phyloP scores from a whole-genome alignment of 331 rosid genomes.

The Spiraea crenata region DNA sequence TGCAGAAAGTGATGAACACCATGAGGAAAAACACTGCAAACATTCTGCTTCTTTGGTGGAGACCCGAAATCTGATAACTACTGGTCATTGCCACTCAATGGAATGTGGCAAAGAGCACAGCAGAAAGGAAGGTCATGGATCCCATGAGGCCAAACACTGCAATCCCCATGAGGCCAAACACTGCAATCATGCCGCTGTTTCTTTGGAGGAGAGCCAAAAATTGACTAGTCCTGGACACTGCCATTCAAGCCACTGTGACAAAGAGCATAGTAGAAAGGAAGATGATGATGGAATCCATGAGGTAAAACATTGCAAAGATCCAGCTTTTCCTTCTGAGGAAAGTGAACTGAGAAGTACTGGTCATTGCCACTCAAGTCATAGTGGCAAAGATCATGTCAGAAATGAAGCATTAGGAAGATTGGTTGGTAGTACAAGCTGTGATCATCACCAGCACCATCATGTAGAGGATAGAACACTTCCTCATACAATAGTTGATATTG shows the following conservation, averaged over 20 bases:
- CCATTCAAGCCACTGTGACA: conserved; percentile 30
- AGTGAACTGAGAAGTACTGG: neutral
- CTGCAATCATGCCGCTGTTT: conserved; percentile 22
- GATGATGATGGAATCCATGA: conserved; percentile 9
- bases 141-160: conserved; percentile 27
- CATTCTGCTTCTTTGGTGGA: conserved; percentile 19
- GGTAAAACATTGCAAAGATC: conserved; percentile 28
- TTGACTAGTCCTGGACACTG: conserved; percentile 15
- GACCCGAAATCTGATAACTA: neutral
- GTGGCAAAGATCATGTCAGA: conserved; percentile 22
- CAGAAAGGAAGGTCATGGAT: neutral
- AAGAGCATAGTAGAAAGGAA: conserved; percentile 17
- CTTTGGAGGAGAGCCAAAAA: conserved; percentile 20
- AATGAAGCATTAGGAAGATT: conserved; percentile 8
- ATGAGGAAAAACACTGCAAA: conserved; percentile 24
- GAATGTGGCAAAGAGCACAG: conserved; percentile 25
- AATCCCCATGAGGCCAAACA: conserved; percentile 28
- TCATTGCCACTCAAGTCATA: conserved; percentile 37
- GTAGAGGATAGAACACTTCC: conserved; percentile 18
- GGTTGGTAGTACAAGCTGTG: conserved; percentile 20
- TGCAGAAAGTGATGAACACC: conserved; percentile 9
- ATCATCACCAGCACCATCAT: conserved; percentile 21
- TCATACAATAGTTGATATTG: conserved; percentile 25
- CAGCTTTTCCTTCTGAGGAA: conserved; percentile 21
- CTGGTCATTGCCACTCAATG: conserved; percentile 35